Evolutionary conservation across 192 early-diverging fungal species (phyloP), one percentile per base, ranked within the genome.

Genomic region (Coemansia sp.): DNA sequence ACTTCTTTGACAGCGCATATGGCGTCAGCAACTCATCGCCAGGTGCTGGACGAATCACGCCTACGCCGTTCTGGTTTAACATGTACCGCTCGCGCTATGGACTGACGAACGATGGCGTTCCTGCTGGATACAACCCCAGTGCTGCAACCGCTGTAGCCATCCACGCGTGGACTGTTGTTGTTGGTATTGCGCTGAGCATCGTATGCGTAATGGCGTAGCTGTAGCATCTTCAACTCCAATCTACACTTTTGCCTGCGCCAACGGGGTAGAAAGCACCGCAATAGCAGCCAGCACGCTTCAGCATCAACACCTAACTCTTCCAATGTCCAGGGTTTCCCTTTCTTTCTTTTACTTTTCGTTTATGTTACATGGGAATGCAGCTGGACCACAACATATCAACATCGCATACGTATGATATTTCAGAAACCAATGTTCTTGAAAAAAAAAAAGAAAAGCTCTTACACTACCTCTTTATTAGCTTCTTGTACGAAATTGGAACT

Each of bases 51-150:
- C 58, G 74, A 8, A 67, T 70, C 34, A 35, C 62, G 8, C 72
- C 72, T 30, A 66, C 66, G 25, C 34, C 30, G 70, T 72, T 81
- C 53, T 55, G 58, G 48, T 81, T 81, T 64, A 57, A 63, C 61
- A 75, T 81, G 79, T 81, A 76, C 71, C 72, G 62, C 30, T 81
- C 79, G 29, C 69, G 74, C 23, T 81, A 81, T 57, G 64, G 58
- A 21, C 46, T 21, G 52, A 72, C 79, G 10, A 81, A 81, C 70
- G 52, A 81, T 30, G 74, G 74, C 31, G 64, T 81, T 20, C 79
- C 70, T 9, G 58, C 53, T 7, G 79, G 74, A 29, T 81, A 81
- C 64, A 46, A 76, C 25, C 79, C 79, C 35, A 72, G 70, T 40
- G 30, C 66, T 12, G 74, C 74, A 2, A 18, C 66, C 2, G 26